phyloP scores from a whole-genome alignment of 83 land plant genomes.

The Diphasiastrum complanatum region DNA sequence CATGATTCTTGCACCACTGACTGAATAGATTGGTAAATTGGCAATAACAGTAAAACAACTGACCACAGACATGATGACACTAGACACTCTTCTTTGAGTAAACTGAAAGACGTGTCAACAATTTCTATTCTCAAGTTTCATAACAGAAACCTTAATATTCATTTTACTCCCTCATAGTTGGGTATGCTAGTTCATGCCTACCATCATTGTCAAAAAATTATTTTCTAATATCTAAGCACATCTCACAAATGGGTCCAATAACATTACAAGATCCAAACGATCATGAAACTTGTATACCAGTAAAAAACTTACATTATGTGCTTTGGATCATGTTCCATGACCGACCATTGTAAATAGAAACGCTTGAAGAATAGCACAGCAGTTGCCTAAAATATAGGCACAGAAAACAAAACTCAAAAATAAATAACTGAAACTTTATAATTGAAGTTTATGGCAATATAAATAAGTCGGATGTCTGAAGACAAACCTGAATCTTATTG shows the following conservation, averaged over 20 bases:
- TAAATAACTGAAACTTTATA: neutral
- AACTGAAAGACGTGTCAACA: too few species aligned
- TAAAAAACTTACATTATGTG: conserved; percentile 63
- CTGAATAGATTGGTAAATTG: neutral
- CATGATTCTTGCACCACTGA: neutral
- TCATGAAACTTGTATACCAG: neutral
- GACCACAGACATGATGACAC: too few species aligned
- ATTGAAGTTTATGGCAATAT: too few species aligned
- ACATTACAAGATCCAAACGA: neutral
- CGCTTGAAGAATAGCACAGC: conserved; percentile 85
- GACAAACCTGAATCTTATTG: conserved; percentile 83
- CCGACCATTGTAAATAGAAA: conserved; percentile 88
- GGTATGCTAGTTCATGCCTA: too few species aligned
- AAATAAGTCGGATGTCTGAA: neutral
- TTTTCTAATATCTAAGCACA: neutral
- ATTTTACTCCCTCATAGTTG: too few species aligned
- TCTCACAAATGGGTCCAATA: neutral
- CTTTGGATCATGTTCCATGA: conserved; percentile 97
- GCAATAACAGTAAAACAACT: neutral
- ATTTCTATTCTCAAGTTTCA: too few species aligned
- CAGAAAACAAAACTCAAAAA: conserved; percentile 7
- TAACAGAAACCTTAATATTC: too few species aligned
- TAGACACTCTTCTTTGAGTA: too few species aligned
- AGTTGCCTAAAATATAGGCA: conserved; percentile 85
- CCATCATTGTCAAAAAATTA: too few species aligned